These are phyloP conservation scores for Lipomyces kockii DNA, from an alignment of 805 yeast genomes.

Conservation along the genomic window DNA sequence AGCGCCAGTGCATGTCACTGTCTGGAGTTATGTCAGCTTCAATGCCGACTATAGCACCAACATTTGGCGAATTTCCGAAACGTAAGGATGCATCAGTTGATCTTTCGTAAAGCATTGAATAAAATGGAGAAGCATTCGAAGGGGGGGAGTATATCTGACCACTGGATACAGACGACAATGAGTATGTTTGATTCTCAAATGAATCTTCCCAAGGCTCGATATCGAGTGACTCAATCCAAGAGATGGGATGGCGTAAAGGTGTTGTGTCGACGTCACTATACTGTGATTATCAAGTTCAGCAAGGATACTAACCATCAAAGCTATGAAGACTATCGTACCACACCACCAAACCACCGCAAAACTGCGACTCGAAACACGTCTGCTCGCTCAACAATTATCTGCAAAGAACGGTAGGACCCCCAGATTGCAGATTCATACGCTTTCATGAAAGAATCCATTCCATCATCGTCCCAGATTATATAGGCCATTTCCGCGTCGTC, in stretches of 20 bases:
- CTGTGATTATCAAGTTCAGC: background rate
- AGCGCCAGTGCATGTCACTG: slow-evolving; percentile 3
- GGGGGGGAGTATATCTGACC: background rate
- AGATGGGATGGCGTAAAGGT: slow-evolving; percentile 4
- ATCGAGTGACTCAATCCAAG: slow-evolving; percentile 4
- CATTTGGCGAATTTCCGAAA: background rate
- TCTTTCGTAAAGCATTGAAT: background rate
- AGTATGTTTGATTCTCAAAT: background rate
- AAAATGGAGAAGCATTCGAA: background rate
- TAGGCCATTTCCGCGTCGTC: slow-evolving; percentile 1
- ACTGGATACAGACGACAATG: background rate
- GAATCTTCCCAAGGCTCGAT: slow-evolving; percentile 3
- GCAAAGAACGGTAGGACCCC: background rate
- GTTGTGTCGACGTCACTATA: slow-evolving; percentile 2
- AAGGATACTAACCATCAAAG: background rate
- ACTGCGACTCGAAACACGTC: slow-evolving; percentile 10
- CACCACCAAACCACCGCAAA: slow-evolving; percentile 9
- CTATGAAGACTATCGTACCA: slow-evolving; percentile 2
- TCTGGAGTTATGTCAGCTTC: slow-evolving; percentile 2
- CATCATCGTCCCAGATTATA: slow-evolving; percentile 7
- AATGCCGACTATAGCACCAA: slow-evolving; percentile 9
- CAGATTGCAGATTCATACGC: background rate
- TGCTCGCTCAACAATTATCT: slow-evolving; percentile 1
- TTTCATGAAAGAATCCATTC: background rate
- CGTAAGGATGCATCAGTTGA: background rate